These are phyloP conservation scores for Apodospora peruviana DNA, from an alignment of 495 filamentous ascomycete genomes.

Conservation along the genomic window DNA sequence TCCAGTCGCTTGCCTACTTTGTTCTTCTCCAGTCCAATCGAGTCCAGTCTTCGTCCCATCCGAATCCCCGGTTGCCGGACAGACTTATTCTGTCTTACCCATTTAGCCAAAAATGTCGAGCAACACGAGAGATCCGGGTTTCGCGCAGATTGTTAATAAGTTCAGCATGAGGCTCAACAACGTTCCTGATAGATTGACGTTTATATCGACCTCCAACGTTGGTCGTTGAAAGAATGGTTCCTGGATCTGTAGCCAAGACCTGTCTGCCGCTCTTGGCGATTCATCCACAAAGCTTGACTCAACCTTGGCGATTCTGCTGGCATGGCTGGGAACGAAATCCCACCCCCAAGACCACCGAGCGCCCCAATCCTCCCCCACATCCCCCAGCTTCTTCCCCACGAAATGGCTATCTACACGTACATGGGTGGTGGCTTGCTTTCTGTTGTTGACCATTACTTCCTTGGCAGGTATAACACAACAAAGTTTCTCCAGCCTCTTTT, in stretches of 20 bases:
- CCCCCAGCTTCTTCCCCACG: background rate
- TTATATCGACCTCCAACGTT: background rate
- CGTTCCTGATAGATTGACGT: background rate
- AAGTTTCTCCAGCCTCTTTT: background rate
- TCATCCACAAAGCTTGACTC: constrained; percentile 6
- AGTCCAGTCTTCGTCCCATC: background rate
- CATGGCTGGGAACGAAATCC: background rate
- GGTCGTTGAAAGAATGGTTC: background rate
- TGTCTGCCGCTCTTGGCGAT: background rate
- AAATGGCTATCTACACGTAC: background rate
- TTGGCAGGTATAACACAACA: background rate
- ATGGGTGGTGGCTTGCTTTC: background rate
- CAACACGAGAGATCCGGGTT: background rate
- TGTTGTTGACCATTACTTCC: background rate
- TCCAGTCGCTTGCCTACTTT: too few relatives aligned
- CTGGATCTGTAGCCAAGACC: constrained; percentile 3
- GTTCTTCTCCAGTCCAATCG: background rate
- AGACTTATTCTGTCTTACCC: background rate
- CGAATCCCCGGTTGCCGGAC: background rate
- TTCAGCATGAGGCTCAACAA: background rate
- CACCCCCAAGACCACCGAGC: background rate
- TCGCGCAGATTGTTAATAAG: background rate
- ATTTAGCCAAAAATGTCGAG: background rate
- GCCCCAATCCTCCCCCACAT: background rate
- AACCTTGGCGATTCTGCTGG: background rate